Evolutionary conservation across 192 early-diverging fungal species (phyloP), one percentile per base, ranked within the genome.

Genomic region (Pilobolus umbonatus): DNA sequence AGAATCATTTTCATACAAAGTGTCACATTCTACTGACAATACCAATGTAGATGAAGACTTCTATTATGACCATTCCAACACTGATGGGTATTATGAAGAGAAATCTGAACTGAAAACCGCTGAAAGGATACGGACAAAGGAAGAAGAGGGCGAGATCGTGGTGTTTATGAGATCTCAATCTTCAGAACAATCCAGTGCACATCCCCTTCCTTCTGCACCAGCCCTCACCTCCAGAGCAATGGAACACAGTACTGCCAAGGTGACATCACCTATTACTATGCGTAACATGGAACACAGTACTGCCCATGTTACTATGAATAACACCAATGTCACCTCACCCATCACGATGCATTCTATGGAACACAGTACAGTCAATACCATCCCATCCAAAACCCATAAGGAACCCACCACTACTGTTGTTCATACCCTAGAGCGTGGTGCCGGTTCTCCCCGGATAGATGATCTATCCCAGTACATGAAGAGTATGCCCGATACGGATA

Each of bases 401-500:
- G 39, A 17, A 42, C 39, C 39, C 0, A 17, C 39, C 5, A 12
- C 15, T 42, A 42, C 39, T n/a, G 39, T 42, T 17, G 39, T 17
- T 42, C 14, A 17, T 42, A 17, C 39, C 8, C 15, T 17, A 42
- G 39, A 12, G 1, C 52, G 38, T 22, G 52, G 38, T 38, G 34
- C 52, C 31, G 25, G 38, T 12, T 38, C 4, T 4, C 52, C 52
- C 12, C 52, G 52, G 12, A 35, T 54, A 6, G 52, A 54, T 38
- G 52, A 54, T 12, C 35, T 54, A 11, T 54, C 52, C 12, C 52
- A 34, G 4, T 54, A 54, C 11, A 54, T 54, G 52, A 54, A 54
- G 21, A 54, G 21, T 0, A 14, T 54, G 15, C 52, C 52, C 24
- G 31, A 7, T 32, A 38, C 15, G 52, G 38, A 36, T 38, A 54